A percentile compares a stretch with the other conserved stretches of the same genome.
phyloP scores from a whole-genome alignment of 2,329 filamentous ascomycete species.

The Arthrinium phaeospermum region DNA sequence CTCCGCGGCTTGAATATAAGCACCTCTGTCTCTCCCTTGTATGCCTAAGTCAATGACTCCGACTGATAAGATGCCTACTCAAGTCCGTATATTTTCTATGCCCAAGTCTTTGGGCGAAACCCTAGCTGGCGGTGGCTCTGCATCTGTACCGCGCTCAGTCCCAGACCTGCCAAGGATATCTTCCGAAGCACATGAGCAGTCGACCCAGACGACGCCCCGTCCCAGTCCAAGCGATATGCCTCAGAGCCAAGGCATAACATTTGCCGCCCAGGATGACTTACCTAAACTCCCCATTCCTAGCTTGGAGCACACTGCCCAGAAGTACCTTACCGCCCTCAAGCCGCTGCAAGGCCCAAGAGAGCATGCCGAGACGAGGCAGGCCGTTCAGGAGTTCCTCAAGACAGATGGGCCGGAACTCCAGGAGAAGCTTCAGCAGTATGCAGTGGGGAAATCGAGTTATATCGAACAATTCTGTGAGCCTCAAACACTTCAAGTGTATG shows the following conservation, averaged over 20 bases:
- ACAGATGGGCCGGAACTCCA: constrained; percentile 84
- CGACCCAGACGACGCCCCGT: neutral
- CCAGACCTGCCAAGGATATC: constrained; percentile 37
- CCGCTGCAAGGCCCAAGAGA: constrained; percentile 84
- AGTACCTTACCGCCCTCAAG: constrained; percentile 78
- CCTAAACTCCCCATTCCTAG: constrained; percentile 94
- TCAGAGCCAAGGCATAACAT: constrained; percentile 74
- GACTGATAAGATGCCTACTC: constrained; percentile 64
- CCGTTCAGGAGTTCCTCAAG: constrained; percentile 82
- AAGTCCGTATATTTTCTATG: constrained; percentile 73
- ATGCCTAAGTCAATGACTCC: constrained; percentile 59
- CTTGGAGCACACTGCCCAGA: constrained; percentile 76
- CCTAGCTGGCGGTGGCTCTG: constrained; percentile 55
- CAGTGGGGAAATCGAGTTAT: constrained; percentile 89
- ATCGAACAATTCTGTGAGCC: constrained; percentile 97
- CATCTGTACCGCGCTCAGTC: constrained; percentile 47
- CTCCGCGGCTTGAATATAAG: constrained; percentile 84
- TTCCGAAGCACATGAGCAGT: constrained; percentile 24
- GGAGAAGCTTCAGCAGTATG: constrained; percentile 88
- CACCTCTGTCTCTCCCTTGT: constrained; percentile 78
- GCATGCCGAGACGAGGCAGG: constrained; percentile 79
- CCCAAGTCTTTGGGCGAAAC: constrained; percentile 77
- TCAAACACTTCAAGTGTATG: neutral
- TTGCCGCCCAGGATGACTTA: constrained; percentile 84
- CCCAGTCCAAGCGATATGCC: constrained; percentile 1